A percentile compares a stretch with the other conserved stretches of the same genome.
phyloP scores from a whole-genome alignment of 2,329 filamentous ascomycete species.

The Hymenoscyphus linearis region DNA sequence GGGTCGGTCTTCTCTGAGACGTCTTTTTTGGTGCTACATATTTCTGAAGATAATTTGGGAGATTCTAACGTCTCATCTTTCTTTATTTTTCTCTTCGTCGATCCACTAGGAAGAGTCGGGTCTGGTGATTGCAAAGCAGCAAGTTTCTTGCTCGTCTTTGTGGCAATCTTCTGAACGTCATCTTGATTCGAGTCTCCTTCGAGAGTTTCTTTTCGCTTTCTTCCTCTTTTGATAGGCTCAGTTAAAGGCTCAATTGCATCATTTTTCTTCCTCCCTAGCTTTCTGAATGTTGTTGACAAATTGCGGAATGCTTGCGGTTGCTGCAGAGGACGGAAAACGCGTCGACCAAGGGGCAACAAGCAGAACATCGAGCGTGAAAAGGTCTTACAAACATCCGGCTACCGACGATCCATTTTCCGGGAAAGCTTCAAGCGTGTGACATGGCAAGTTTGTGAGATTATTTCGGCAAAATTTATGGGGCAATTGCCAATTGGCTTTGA shows the following conservation, averaged over 20 bases:
- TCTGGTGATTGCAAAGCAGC: slow-evolving; percentile 40
- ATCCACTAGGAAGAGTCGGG: slow-evolving; percentile 26
- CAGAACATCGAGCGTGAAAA: neutral
- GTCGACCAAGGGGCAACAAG: slow-evolving; percentile 2
- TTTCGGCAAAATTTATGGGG: neutral
- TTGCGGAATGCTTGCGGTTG: slow-evolving; percentile 16
- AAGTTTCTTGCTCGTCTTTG: neutral
- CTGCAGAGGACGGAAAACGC: slow-evolving; percentile 18
- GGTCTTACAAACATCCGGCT: neutral
- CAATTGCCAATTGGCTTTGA: neutral
- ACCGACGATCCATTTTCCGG: neutral
- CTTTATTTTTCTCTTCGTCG: neutral
- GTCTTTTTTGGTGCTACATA: neutral
- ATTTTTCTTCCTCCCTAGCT: slow-evolving; percentile 2
- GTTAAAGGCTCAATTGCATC: neutral
- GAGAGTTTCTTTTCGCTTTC: neutral
- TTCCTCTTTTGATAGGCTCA: neutral
- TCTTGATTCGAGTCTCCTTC: neutral
- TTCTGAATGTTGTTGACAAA: slow-evolving; percentile 21
- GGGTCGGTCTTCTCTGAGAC: neutral
- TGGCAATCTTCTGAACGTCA: neutral
- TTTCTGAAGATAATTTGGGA: neutral
- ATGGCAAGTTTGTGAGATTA: neutral
- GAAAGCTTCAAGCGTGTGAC: neutral
- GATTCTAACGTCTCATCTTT: neutral